Base-by-base conservation (phyloP, 169 alveolate genomes). In the Eimeria necatrix region DNA sequence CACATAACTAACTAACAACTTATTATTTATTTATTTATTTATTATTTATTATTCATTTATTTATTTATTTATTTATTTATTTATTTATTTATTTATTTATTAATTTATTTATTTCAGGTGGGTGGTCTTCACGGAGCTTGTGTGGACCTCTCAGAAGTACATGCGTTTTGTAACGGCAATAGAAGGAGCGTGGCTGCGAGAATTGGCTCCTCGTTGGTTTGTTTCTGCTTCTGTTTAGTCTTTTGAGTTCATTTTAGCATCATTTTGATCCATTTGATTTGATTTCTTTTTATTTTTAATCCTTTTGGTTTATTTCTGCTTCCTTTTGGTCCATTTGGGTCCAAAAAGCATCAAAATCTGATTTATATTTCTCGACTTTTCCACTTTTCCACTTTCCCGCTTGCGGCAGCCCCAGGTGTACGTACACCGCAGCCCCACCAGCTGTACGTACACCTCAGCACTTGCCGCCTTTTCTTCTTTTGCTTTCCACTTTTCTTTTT, bases 111-210 rank as follows among this genome's bases (percentile, higher is more conserved):
- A 1, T 61, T 59, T 20, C 80, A 93, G 96, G 93, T 99, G 99
- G 97, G 99, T 99, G 48, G 99, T 99, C 61, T 99, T 99, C 97
- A 99, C 99, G 96, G 99, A 99, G 96, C 98, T 99, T 68, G 99
- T 99, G 20, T 98, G 98, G 97, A 99, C 99, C n/a, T 97, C 99
- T 12, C 99, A 98, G 96, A 99, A 98, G 95, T 99, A 99, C 96
- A 98, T 99, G 98, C 90, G 91, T 2, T 22, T 68, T 22, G 99
- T 99, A 14, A 99, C 99, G 41, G 99, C 99, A 46, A 99, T 99
- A 4, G 99, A 99, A 71, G 99, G 99, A 41, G 97, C 97, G 59
- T 99, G 99, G 99, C 97, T 99, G 10, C 96, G 96, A 76, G 97
- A 98, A 81, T 94, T 97, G 84, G 99, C 97, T 10, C 98, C 98